Base-by-base conservation (phyloP, 495 filamentous ascomycete genomes). In the Podospora pseudoanserina region DNA sequence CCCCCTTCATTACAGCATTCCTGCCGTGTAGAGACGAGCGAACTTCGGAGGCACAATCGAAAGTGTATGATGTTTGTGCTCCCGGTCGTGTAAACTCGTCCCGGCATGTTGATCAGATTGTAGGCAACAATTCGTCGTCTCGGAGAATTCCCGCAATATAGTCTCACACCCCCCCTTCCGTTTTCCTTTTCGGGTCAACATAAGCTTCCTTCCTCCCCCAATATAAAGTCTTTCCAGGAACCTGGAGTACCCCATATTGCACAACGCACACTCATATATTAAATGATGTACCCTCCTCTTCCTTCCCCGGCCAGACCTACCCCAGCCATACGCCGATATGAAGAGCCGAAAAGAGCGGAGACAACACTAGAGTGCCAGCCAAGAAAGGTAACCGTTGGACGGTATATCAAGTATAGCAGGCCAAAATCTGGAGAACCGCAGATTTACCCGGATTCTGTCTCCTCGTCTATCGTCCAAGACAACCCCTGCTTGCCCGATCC, bases 401-500 rank as follows among this genome's bases (percentile, higher is more conserved):
- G 39, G 39, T 49, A 49, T 54, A 59, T 68, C 58, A 70, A 65
- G 61, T 32, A 63, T 62, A 59, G 26, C 56, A 54, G 67, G 60
- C 64, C 58, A 49, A 49, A 70, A 69, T 68, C 64, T 69, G 70
- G 72, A 65, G 67, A 58, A 53, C 11, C 55, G 20, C 60, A 60
- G 73, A 74, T 66, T 76, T 77, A 72, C 75, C 75, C 73, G 74
- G 71, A 72, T 77, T 76, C 70, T 30, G 23, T 57, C 13, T 72
- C 68, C 30, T 77, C 73, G 72, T 74, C 70, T 75, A 77, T 77
- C 72, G 72, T 63, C 16, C 26, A 49, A 59, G 62, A 20, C 30
- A 56, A 56, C 64, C 56, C 68, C 28, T 59, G 60, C 49, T 63
- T 53, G 15, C 23, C 49, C 68, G 71, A 73, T 75, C 69, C 72